Evolutionary conservation across 139 green algal species (phyloP).

Genomic region (Dunaliella primolecta): DNA sequence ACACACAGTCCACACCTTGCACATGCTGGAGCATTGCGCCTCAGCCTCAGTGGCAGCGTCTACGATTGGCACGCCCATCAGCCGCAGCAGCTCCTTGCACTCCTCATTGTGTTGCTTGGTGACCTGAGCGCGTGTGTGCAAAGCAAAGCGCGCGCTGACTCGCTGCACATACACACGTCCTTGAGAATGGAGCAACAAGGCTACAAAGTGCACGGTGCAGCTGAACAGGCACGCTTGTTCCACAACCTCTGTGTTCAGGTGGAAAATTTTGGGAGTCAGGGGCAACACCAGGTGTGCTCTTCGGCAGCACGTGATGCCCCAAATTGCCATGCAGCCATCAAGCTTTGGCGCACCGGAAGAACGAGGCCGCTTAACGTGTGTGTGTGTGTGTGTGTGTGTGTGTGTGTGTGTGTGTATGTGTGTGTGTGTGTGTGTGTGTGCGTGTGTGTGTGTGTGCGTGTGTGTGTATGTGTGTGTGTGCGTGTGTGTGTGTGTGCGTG

Average conservation of each 20-base stretch:
- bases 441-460: constrained; percentile 9
- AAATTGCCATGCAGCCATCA: no score
- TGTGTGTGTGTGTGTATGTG: background rate
- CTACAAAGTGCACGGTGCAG: no score
- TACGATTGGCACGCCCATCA: constrained; percentile 92
- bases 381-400: background rate
- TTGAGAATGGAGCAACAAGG: no score
- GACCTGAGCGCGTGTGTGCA: constrained; percentile 15
- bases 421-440: background rate
- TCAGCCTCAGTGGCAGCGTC: constrained; percentile 92
- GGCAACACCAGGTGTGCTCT: no score
- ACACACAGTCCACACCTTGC: constrained; percentile 19
- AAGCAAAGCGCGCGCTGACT: background rate
- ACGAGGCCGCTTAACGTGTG: no score
- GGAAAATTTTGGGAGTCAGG: no score
- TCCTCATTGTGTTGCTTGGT: constrained; percentile 91
- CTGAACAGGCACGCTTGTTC: no score
- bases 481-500: background rate
- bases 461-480: background rate
- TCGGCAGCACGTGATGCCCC: no score
- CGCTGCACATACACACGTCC: background rate
- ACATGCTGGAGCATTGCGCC: constrained; percentile 56
- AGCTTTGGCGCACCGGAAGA: no score
- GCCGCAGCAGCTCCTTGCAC: constrained; percentile 84
- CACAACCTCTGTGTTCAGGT: no score